Conservation (phyloP, 1,139 yeast species). For the Taphrina pruni region DNA sequence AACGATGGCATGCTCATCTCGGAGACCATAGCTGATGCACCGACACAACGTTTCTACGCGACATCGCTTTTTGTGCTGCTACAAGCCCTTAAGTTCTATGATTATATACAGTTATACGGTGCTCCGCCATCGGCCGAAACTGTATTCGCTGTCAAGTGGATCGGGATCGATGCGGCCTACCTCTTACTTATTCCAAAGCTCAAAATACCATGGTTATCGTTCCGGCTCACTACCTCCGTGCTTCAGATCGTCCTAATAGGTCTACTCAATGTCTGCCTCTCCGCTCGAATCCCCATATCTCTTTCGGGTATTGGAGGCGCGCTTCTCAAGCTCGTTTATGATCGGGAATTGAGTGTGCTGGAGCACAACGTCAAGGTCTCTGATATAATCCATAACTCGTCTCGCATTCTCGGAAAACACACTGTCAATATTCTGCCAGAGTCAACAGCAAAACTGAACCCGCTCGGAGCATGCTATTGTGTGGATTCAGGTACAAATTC, state of each 20-base stretch:
- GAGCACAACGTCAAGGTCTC: conserved; percentile 59
- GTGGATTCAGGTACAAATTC: conserved; percentile 53
- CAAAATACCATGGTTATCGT: conserved; percentile 73
- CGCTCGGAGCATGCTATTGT: conserved; percentile 70
- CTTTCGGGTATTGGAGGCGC: conserved; percentile 58
- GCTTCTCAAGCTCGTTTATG: conserved; percentile 59
- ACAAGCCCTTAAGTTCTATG: conserved; percentile 83
- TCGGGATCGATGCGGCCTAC: conserved; percentile 71
- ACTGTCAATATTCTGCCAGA: conserved; percentile 90
- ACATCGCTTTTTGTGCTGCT: conserved; percentile 70
- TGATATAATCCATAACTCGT: conserved; percentile 63
- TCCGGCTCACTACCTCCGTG: conserved; percentile 54
- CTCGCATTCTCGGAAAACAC: conserved; percentile 83
- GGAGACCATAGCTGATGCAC: conserved; percentile 61
- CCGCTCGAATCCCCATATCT: conserved; percentile 55
- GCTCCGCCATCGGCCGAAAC: conserved; percentile 58
- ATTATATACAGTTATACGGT: conserved; percentile 60
- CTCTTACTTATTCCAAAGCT: conserved; percentile 73
- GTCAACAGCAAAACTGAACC: conserved; percentile 83
- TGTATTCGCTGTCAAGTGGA: conserved; percentile 69
- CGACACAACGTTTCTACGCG: conserved; percentile 75
- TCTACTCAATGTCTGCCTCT: conserved; percentile 54
- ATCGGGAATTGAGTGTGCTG: conserved; percentile 69
- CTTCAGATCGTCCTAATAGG: conserved; percentile 53
- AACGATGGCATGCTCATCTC: conserved; percentile 39